These are phyloP conservation scores for Apophysomyces sp. DNA, from an alignment of 371 early-diverging fungal species.

Conservation along the genomic window DNA sequence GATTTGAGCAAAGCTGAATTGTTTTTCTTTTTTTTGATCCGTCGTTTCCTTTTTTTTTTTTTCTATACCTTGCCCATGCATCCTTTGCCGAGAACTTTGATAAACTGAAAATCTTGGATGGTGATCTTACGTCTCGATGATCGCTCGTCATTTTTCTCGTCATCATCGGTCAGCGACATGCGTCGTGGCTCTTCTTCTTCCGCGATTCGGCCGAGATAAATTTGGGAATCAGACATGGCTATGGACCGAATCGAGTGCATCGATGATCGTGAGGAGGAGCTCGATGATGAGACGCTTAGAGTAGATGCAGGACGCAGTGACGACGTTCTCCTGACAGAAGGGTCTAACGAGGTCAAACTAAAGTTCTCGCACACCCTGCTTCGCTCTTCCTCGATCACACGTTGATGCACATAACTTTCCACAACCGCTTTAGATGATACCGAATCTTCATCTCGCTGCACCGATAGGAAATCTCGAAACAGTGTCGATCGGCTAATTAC, in stretches of 20 bases:
- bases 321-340: background rate
- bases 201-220: background rate
- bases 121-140: conserved; percentile 29
- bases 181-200: background rate
- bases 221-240: background rate
- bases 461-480: conserved; percentile 26
- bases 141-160: conserved; percentile 6
- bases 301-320: background rate
- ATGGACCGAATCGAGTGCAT: background rate
- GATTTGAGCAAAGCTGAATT: too few species aligned
- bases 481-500: conserved; percentile 21
- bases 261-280: background rate
- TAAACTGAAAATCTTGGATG: conserved; percentile 44
- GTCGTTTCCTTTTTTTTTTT: background rate
- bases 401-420: background rate
- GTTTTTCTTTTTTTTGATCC: too few species aligned
- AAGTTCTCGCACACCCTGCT: background rate
- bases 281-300: background rate
- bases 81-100: conserved; percentile 44
- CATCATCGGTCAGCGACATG: background rate
- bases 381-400: background rate
- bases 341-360: background rate
- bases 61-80: conserved; percentile 46
- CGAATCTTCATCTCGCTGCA: conserved; percentile 20
- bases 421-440: background rate